Percentiles rank a stretch among this genome's conserved stretches.
These are phyloP conservation scores for Stagonosporopsis rhizophila DNA, from an alignment of 2,329 filamentous ascomycete species.

Conservation along the genomic window DNA sequence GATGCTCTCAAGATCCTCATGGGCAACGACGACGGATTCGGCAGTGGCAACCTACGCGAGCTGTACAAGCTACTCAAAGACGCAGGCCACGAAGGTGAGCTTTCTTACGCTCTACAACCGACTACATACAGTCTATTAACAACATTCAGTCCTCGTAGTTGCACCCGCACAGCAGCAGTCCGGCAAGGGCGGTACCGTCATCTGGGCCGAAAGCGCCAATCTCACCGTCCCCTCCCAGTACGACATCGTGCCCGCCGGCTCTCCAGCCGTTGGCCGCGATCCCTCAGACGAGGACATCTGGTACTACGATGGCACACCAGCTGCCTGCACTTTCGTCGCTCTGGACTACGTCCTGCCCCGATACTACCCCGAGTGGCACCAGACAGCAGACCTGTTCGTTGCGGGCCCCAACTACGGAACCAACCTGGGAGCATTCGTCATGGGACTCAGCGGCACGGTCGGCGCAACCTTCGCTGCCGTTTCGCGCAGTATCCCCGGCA, in stretches of 20 bases:
- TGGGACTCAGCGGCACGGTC: constrained; percentile 36
- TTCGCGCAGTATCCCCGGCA: constrained; percentile 58
- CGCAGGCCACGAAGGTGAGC: constrained; percentile 36
- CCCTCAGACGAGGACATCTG: constrained; percentile 62
- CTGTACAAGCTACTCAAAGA: constrained; percentile 39
- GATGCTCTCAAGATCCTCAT: constrained; percentile 46
- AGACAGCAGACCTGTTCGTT: constrained; percentile 62
- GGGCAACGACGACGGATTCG: constrained; percentile 52
- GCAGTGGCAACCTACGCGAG: constrained; percentile 46
- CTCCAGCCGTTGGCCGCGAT: constrained; percentile 59
- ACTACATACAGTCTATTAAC: background rate
- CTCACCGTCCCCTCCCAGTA: constrained; percentile 55
- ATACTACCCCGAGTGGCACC: constrained; percentile 50
- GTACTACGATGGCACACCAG: constrained; percentile 68
- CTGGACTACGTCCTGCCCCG: constrained; percentile 63
- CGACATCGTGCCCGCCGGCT: constrained; percentile 55
- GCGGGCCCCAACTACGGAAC: constrained; percentile 64
- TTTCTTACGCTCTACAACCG: background rate
- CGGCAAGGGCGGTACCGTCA: constrained; percentile 54
- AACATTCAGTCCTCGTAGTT: constrained; percentile 50
- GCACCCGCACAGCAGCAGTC: constrained; percentile 54
- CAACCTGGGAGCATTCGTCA: constrained; percentile 62
- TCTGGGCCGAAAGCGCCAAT: constrained; percentile 54
- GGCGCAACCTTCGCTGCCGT: constrained; percentile 61
- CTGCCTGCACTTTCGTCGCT: constrained; percentile 63